Conservation (phyloP, 768 basidiomycete genomes). For the Auriculariales sp. region DNA sequence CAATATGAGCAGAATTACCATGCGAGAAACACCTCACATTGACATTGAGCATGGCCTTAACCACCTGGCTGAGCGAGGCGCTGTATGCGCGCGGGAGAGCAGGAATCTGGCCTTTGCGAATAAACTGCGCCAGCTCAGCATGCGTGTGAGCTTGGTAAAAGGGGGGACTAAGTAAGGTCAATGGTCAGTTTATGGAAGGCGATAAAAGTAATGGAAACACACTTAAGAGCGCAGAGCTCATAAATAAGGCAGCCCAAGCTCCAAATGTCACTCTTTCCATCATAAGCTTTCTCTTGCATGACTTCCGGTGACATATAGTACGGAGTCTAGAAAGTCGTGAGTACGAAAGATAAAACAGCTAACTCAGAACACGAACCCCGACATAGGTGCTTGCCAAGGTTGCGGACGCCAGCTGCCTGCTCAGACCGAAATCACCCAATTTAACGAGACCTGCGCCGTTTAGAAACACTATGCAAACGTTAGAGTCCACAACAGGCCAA, state of each 20-base stretch:
- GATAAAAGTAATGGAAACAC: constrained; percentile 7
- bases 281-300: constrained; percentile 94
- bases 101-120: constrained; percentile 82
- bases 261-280: constrained; percentile 98
- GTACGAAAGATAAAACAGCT: not conserved
- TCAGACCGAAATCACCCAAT: constrained; percentile 92
- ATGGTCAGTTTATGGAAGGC: not conserved
- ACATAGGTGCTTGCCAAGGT: constrained; percentile 95
- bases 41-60: constrained; percentile 76
- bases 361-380: constrained; percentile 53
- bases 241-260: constrained; percentile 93
- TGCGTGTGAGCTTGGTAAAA: constrained; percentile 91
- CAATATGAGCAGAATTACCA: not conserved
- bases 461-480: constrained; percentile 56
- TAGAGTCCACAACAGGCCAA: not conserved
- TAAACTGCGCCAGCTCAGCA: constrained; percentile 65
- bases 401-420: constrained; percentile 78
- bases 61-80: constrained; percentile 50
- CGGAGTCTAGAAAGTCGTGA: constrained; percentile 53
- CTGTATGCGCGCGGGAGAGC: constrained; percentile 78
- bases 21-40: constrained; percentile 36
- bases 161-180: constrained; percentile 35
- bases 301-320: constrained; percentile 99
- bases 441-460: constrained; percentile 77
- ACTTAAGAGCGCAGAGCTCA: constrained; percentile 84